Conservation (phyloP, 441 rosid genomes). For the Syzygium malaccense region DNA sequence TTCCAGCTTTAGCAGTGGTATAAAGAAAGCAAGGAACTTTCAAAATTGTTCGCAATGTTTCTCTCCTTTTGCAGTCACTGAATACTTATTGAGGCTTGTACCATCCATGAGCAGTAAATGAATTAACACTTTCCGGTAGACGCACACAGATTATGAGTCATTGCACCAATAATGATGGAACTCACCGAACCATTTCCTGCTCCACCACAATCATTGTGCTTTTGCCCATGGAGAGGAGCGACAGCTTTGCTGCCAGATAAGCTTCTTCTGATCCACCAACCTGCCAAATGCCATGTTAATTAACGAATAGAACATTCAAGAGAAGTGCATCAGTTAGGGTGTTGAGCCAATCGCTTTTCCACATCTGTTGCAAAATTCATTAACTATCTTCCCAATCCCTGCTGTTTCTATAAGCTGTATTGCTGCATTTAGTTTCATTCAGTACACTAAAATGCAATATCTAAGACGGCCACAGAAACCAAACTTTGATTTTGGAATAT, state of each 20-base stretch:
- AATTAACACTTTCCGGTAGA: not conserved
- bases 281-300: conserved; percentile 28
- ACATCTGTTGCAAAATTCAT: not conserved
- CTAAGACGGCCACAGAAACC: not conserved
- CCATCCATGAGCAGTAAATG: not conserved
- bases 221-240: conserved; percentile 80
- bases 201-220: conserved; percentile 76
- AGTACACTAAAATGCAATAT: not conserved
- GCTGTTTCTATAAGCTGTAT: not conserved
- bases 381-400: not conserved
- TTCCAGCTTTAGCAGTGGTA: not conserved
- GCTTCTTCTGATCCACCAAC: conserved; percentile 86
- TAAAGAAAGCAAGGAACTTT: not conserved
- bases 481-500: not conserved
- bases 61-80: not conserved
- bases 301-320: not conserved
- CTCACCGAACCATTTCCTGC: conserved; percentile 96
- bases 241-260: conserved; percentile 54
- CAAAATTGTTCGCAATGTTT: not conserved
- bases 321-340: not conserved
- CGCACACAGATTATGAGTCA: not conserved
- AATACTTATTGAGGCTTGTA: not conserved
- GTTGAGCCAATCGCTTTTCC: not conserved
- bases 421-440: not conserved
- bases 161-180: not conserved